These are phyloP conservation scores for Colletotrichum filicis DNA, from an alignment of 2,329 filamentous ascomycete genomes.

Conservation along the genomic window DNA sequence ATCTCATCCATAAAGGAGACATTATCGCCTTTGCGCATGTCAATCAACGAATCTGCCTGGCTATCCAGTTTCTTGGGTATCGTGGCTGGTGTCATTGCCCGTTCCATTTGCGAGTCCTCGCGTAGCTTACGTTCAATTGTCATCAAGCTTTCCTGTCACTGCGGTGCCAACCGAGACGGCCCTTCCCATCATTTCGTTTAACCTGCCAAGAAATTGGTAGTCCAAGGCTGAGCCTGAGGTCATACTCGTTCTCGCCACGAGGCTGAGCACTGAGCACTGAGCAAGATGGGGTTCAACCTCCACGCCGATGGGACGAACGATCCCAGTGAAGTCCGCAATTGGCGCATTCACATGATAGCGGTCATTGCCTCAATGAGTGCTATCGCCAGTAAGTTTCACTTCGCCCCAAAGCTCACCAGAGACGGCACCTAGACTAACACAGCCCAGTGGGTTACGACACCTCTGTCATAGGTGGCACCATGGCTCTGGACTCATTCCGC, in stretches of 20 bases:
- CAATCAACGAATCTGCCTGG: not conserved
- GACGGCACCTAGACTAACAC: not conserved
- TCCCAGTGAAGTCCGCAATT: slow-evolving; percentile 31
- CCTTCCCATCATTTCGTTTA: not conserved
- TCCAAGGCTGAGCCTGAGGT: not conserved
- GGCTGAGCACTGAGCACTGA: not conserved
- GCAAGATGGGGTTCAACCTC: slow-evolving; percentile 3
- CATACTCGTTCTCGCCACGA: not conserved
- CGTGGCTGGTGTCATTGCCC: not conserved
- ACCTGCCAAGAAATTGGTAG: not conserved
- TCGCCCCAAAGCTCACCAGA: not conserved
- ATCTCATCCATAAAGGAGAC: not conserved
- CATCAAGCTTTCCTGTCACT: not conserved
- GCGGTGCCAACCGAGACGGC: not conserved
- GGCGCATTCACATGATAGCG: slow-evolving; percentile 39
- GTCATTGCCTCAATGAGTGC: slow-evolving; percentile 39
- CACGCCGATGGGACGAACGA: slow-evolving; percentile 29
- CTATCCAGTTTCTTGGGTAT: not conserved
- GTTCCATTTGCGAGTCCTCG: not conserved
- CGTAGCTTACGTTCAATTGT: not conserved
- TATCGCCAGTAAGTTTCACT: slow-evolving; percentile 34
- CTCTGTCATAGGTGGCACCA: slow-evolving; percentile 39
- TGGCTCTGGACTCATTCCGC: slow-evolving; percentile 39
- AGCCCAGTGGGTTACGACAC: slow-evolving; percentile 5
- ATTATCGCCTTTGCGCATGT: not conserved